Conservation (phyloP, 495 filamentous ascomycete genomes). For the Daldinia decipiens region DNA sequence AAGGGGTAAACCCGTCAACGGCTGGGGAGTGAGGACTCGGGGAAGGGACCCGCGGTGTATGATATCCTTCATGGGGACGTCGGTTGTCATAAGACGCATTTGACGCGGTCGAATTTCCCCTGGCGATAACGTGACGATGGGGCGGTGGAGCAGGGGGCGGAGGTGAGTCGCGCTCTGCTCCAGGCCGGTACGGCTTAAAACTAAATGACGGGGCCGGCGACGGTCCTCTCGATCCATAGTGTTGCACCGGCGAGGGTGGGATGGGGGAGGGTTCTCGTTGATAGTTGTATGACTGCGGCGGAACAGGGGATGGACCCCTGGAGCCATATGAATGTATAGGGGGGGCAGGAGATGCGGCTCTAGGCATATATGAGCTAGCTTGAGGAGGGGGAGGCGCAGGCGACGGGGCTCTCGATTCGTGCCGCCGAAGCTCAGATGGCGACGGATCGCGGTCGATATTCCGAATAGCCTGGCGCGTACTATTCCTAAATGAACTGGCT, state of each 20-base stretch:
- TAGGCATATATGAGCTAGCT: constrained; percentile 40
- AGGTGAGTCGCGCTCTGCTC: constrained; percentile 52
- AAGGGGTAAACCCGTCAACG: constrained; percentile 79
- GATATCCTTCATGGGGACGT: constrained; percentile 51
- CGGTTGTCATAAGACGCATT: constrained; percentile 51
- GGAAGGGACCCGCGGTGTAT: constrained; percentile 62
- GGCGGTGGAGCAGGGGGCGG: constrained; percentile 66
- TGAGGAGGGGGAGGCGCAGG: constrained; percentile 41
- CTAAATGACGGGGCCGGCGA: constrained; percentile 57
- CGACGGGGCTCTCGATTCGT: constrained; percentile 48
- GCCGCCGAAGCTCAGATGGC: constrained; percentile 45
- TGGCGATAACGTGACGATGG: constrained; percentile 55
- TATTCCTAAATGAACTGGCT: constrained; percentile 44
- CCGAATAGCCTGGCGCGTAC: constrained; percentile 32
- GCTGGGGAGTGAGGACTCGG: constrained; percentile 72
- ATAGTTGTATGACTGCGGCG: constrained; percentile 40
- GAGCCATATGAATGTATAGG: constrained; percentile 36
- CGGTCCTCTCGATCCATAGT: constrained; percentile 44
- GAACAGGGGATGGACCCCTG: constrained; percentile 45
- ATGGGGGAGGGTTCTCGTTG: constrained; percentile 38
- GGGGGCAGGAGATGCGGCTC: constrained; percentile 51
- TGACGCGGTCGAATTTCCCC: constrained; percentile 48
- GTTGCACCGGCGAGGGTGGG: constrained; percentile 42
- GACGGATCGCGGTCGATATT: constrained; percentile 40
- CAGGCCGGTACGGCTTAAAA: constrained; percentile 55